These are phyloP conservation scores for Didymella lethalis DNA, from an alignment of 2,329 filamentous ascomycete species.

Conservation along the genomic window DNA sequence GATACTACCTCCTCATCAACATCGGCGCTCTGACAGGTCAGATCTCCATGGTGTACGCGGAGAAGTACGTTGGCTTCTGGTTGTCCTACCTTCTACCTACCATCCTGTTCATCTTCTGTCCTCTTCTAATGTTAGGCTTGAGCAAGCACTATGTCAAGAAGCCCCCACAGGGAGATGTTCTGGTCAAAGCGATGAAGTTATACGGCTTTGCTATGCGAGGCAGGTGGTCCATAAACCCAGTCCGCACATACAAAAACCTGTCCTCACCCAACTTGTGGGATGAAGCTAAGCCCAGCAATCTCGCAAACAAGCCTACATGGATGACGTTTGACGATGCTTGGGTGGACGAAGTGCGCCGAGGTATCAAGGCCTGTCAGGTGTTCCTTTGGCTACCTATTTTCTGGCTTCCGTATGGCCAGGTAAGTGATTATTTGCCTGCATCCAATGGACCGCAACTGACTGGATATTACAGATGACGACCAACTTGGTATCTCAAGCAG, in stretches of 20 bases:
- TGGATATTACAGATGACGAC: constrained; percentile 60
- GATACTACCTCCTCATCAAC: constrained; percentile 77
- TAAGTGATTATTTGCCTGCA: neutral
- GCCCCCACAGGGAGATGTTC: constrained; percentile 73
- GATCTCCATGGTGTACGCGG: constrained; percentile 74
- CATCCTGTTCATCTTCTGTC: constrained; percentile 66
- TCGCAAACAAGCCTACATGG: constrained; percentile 67
- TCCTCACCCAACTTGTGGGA: constrained; percentile 51
- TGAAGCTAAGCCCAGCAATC: constrained; percentile 69
- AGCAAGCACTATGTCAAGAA: constrained; percentile 49
- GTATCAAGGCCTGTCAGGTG: constrained; percentile 37
- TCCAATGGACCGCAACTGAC: neutral
- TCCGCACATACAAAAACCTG: constrained; percentile 58
- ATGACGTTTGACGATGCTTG: constrained; percentile 84
- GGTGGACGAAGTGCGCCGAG: constrained; percentile 64
- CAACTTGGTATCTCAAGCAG: constrained; percentile 63
- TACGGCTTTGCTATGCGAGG: constrained; percentile 67
- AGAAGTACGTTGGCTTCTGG: constrained; percentile 79
- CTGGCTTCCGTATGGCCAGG: constrained; percentile 66
- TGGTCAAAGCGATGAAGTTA: constrained; percentile 70
- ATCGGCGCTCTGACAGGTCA: constrained; percentile 68
- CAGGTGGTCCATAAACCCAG: constrained; percentile 66
- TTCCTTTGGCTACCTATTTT: constrained; percentile 60
- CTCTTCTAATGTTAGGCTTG: constrained; percentile 59
- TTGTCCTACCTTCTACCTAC: constrained; percentile 73